A percentile compares a stretch with the other conserved stretches of the same genome.
These are phyloP conservation scores for Pouteria glomerata DNA, from an alignment of 148 eudicot species.

Conservation along the genomic window DNA sequence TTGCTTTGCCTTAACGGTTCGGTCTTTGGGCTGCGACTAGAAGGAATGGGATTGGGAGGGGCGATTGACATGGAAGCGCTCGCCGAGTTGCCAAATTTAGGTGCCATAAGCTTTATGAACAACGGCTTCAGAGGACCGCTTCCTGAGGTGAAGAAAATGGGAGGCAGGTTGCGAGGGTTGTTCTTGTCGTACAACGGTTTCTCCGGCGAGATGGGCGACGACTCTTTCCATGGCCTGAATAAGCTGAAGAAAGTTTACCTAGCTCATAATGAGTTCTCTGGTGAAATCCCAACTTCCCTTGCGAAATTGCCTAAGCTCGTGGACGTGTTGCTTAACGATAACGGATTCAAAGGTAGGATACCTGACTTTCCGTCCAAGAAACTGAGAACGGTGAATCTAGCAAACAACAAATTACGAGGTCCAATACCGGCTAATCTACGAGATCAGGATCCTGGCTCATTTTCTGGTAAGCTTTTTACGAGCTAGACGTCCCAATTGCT, in stretches of 20 bases:
- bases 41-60: conserved; percentile 50
- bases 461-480: conserved; percentile 32
- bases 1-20: conserved; percentile 24
- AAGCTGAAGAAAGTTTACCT: conserved; percentile 50
- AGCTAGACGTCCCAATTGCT: neutral
- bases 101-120: conserved; percentile 55
- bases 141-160: conserved; percentile 32
- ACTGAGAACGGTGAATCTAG: conserved; percentile 29
- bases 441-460: conserved; percentile 29
- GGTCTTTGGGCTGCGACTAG: conserved; percentile 38
- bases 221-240: conserved; percentile 43
- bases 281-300: conserved; percentile 45
- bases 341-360: conserved; percentile 47
- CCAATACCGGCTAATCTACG: conserved; percentile 43
- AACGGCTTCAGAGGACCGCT: conserved; percentile 48
- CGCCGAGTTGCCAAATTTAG: conserved; percentile 18
- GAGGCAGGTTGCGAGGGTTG: conserved; percentile 30
- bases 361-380: conserved; percentile 39
- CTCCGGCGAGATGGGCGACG: conserved; percentile 35
- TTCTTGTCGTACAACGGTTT: conserved; percentile 52
- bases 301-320: conserved; percentile 35
- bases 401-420: conserved; percentile 47
- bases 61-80: conserved; percentile 39
- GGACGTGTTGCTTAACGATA: conserved; percentile 43
- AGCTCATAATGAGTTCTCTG: conserved; percentile 40